Percentiles rank a stretch among this genome's conserved stretches.
phyloP scores from a whole-genome alignment of 78 protist species.

The Chrysochromulina parva region DNA sequence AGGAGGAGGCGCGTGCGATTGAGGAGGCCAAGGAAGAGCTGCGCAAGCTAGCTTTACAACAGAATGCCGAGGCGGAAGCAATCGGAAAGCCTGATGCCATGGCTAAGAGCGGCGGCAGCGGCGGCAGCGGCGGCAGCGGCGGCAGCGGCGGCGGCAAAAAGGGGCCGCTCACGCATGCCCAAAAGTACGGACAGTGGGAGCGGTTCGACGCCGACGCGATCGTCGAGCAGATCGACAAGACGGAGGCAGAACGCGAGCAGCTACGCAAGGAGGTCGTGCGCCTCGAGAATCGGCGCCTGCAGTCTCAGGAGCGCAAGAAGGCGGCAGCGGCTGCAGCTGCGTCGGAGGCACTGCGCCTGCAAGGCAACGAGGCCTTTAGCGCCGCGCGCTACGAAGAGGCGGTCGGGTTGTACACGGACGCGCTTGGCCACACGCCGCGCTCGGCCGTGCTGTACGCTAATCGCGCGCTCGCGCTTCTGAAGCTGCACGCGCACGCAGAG shows the following conservation, averaged over 20 bases:
- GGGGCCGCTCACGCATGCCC: neutral
- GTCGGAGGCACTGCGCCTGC: neutral
- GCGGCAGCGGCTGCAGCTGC: neutral
- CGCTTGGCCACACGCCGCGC: neutral
- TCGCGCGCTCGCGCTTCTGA: constrained; percentile 18
- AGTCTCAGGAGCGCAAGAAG: neutral
- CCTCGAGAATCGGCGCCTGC: neutral
- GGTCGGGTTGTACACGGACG: neutral
- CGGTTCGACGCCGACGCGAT: neutral
- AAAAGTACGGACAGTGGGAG: neutral
- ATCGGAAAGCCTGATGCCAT: no score
- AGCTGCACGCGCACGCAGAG: neutral
- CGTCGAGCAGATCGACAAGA: neutral
- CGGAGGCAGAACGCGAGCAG: no score
- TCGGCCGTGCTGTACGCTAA: neutral
- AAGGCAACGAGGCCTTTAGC: neutral
- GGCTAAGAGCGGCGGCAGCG: no score
- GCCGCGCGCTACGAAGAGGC: neutral
- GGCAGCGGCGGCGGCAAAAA: no score
- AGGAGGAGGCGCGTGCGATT: neutral
- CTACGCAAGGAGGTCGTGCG: no score
- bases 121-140: no score
- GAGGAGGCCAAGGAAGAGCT: neutral
- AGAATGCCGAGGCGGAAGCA: neutral
- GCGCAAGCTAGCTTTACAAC: neutral